These are phyloP conservation scores for Fonsecaea multimorphosa DNA, from an alignment of 2,329 filamentous ascomycete species.

Conservation along the genomic window DNA sequence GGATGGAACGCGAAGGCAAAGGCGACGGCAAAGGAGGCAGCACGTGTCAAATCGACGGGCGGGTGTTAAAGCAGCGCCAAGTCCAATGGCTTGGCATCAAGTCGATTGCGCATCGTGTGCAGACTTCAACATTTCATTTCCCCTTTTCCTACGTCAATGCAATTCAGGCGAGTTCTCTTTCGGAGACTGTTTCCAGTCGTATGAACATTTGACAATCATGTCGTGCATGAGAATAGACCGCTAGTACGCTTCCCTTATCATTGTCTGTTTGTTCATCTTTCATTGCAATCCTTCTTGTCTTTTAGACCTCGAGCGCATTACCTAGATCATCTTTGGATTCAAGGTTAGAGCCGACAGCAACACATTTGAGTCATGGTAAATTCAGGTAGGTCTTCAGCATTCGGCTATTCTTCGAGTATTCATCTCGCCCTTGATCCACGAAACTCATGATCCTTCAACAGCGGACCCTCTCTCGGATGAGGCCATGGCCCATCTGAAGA, in stretches of 20 bases:
- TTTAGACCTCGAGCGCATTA: neutral
- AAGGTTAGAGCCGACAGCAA: neutral
- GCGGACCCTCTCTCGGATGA: conserved; percentile 78
- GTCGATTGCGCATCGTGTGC: neutral
- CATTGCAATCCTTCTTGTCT: conserved; percentile 2
- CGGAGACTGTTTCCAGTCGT: neutral
- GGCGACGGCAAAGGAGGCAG: too few relatives aligned
- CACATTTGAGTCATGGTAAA: conserved; percentile 9
- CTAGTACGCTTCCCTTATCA: neutral
- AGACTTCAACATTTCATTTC: conserved; percentile 8
- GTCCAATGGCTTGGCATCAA: neutral
- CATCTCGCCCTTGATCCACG: conserved; percentile 45
- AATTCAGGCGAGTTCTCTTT: neutral
- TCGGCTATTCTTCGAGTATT: neutral
- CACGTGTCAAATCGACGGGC: neutral
- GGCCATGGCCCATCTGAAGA: conserved; percentile 85
- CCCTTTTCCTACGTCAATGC: neutral
- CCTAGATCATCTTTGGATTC: neutral
- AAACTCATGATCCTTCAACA: conserved; percentile 12
- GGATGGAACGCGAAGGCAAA: conserved; percentile 3
- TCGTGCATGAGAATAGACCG: conserved; percentile 13
- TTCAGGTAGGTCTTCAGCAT: conserved; percentile 21
- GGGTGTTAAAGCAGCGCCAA: neutral
- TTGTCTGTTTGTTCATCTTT: neutral
- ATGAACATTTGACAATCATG: conserved; percentile 2